Evolutionary conservation across 495 filamentous ascomycete species (phyloP), one percentile per base, ranked within the genome.

Genomic region (Letharia lupina): DNA sequence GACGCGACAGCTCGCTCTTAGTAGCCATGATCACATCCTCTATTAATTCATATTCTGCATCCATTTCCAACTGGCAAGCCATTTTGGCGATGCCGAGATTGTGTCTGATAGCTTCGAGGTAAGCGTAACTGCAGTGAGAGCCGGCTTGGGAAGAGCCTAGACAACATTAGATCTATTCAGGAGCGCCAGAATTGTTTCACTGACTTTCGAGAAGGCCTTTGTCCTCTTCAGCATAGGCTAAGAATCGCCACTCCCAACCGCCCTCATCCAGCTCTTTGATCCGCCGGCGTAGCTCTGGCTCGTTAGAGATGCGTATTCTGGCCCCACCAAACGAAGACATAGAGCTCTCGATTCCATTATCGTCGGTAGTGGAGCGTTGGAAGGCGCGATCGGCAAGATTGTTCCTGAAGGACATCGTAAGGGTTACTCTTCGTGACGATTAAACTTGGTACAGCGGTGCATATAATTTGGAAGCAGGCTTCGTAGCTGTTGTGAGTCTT

Each of bases 1-100:
- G 56, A 64, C 66, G 61, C 20, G 28, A 45, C 12, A 68, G 39
- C 54, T 68, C 61, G 1, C 40, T 35, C 18, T 37, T 28, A 2
- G 47, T 50, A 50, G 47, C n/a, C 47, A 23, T 10, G 9, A 50
- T 11, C 20, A 50, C 47, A 10, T 50, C n/a, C n/a, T 50, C 47
- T 50, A 28, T 50, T 2, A 50, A 28, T 50, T 11, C 9, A 7
- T 50, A 50, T 2, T 50, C 47, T 50, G 47, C n/a, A 23, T 50
- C 47, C 28, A 50, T 50, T 23, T 50, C 47, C 47, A 50, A 50
- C 11, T 23, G 20, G 15, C 18, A 48, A 47, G 16, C 48, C 42
- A 33, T 35, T 35, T 20, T 35, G 23, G 6, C 31, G 57, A 60
- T 10, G 4, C 5, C n/a, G 57, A 60, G n/a, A 39, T 60, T 60